These are phyloP conservation scores for Lichtheimia ramosa DNA, from an alignment of 371 early-diverging fungal genomes.

Conservation along the genomic window DNA sequence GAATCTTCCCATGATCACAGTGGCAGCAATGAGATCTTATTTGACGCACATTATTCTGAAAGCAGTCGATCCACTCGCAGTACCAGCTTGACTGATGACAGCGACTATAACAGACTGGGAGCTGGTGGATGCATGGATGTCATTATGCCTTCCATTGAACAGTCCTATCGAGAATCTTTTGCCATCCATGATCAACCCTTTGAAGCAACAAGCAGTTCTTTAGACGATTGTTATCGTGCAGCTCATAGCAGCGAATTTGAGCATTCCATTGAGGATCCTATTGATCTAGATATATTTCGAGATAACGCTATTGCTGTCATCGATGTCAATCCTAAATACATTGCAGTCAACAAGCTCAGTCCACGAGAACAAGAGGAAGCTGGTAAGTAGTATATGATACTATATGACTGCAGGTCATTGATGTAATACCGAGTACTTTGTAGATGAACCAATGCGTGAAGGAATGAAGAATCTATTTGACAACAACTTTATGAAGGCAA, in stretches of 20 bases:
- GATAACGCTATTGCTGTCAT: slow-evolving; percentile 19
- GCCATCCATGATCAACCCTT: too few species aligned
- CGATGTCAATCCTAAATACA: slow-evolving; percentile 15
- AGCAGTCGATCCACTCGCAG: too few species aligned
- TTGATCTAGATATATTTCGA: slow-evolving; percentile 18
- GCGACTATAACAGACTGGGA: too few species aligned
- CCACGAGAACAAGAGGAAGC: slow-evolving; percentile 55
- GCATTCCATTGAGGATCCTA: slow-evolving; percentile 23
- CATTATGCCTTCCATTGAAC: too few species aligned
- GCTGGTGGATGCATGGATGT: too few species aligned
- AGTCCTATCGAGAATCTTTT: too few species aligned
- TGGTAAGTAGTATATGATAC: slow-evolving; percentile 25
- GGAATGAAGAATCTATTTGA: slow-evolving; percentile 46
- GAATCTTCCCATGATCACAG: too few species aligned
- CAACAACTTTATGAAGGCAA: slow-evolving; percentile 54
- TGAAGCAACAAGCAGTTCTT: too few species aligned
- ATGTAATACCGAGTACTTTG: not conserved
- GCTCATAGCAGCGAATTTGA: slow-evolving; percentile 22
- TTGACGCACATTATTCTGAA: too few species aligned
- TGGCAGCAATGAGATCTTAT: too few species aligned
- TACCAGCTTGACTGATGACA: too few species aligned
- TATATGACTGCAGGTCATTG: not conserved
- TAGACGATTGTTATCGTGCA: slow-evolving; percentile 10
- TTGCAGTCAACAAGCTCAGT: slow-evolving; percentile 38
- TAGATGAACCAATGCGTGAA: slow-evolving; percentile 43